Conservation (phyloP, 352 stramenopile species). For the Phytophthora hybrid region DNA sequence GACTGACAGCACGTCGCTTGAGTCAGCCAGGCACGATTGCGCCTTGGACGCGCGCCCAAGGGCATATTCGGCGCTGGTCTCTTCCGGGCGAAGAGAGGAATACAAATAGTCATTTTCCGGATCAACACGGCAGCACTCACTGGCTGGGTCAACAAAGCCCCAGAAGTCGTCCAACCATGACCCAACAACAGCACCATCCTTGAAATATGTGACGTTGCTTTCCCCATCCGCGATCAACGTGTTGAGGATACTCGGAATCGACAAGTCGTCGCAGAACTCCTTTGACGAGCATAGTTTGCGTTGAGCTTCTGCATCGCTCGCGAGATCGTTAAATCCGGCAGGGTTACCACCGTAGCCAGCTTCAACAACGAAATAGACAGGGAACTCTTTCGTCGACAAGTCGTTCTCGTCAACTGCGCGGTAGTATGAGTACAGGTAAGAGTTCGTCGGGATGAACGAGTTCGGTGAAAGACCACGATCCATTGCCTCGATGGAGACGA, state of each 20-base stretch:
- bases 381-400: slow-evolving; percentile 49
- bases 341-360: slow-evolving; percentile 63
- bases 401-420: slow-evolving; percentile 55
- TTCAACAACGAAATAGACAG: slow-evolving; percentile 81
- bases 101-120: slow-evolving; percentile 45
- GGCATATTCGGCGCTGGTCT: slow-evolving; percentile 34
- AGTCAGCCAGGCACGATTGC: slow-evolving; percentile 52
- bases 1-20: slow-evolving; percentile 46
- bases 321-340: slow-evolving; percentile 35
- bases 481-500: slow-evolving; percentile 60
- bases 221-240: slow-evolving; percentile 45
- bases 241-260: slow-evolving; percentile 69
- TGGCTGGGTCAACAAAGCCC: slow-evolving; percentile 65
- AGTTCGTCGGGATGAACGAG: slow-evolving; percentile 65
- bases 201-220: slow-evolving; percentile 58
- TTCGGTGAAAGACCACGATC: slow-evolving; percentile 59
- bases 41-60: slow-evolving; percentile 28
- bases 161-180: slow-evolving; percentile 87
- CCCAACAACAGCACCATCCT: slow-evolving; percentile 46
- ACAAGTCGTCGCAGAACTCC: slow-evolving; percentile 60
- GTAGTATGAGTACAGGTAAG: slow-evolving; percentile 69
- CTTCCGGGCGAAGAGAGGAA: slow-evolving; percentile 46
- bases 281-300: slow-evolving; percentile 72
- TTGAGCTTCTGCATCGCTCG: slow-evolving; percentile 39
- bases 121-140: slow-evolving; percentile 74